Evolutionary conservation across 345 rosid species (phyloP), one percentile per base, ranked within the genome.

Genomic region (Camelina neglecta): DNA sequence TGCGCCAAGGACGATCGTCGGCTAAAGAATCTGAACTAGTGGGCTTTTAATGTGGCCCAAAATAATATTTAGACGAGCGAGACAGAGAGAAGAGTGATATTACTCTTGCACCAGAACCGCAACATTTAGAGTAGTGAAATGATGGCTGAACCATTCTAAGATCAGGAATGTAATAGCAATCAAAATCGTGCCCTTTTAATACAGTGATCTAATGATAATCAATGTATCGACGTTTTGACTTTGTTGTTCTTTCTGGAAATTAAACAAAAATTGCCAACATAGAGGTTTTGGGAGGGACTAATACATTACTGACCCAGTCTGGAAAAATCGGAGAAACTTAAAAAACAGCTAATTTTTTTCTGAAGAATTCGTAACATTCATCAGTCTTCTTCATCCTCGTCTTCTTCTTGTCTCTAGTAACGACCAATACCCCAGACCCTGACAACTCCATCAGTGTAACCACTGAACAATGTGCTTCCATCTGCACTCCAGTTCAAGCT

Each of bases 391-490:
- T 53, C 55, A 3, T 11, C 62, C 1, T 51, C 20, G 24, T 44
- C 41, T 23, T 58, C 44, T n/a, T 49, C 6, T 20, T 1, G n/a
- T 39, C 12, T 18, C 78, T 84, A 84, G 69, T 74, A 86, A 69
- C 97, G 97, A 45, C 92, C 92, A 39, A 91, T 63, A n/a, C 95
- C 97, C 97, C 97, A 91, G 39, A 91, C 97, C 74, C 97, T 83
- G 80, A 91, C 81, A 21, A 91, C 93, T 50, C 97, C 97, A 72
- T 91, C 97, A 0, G 94, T 89, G 75, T 89, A 91, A 26, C 97
- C 97, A 62, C 95, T 88, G 83, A 88, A 91, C 85, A 91, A 75
- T 47, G 93, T 88, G 84, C 89, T 91, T 82, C 97, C 97, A 82
- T 91, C 97, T 0, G 85, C 85, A 76, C 89, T 91, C 97, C 97